These are phyloP conservation scores for Trichoderma atrobrunneum DNA, from an alignment of 2,329 filamentous ascomycete genomes.

Conservation along the genomic window DNA sequence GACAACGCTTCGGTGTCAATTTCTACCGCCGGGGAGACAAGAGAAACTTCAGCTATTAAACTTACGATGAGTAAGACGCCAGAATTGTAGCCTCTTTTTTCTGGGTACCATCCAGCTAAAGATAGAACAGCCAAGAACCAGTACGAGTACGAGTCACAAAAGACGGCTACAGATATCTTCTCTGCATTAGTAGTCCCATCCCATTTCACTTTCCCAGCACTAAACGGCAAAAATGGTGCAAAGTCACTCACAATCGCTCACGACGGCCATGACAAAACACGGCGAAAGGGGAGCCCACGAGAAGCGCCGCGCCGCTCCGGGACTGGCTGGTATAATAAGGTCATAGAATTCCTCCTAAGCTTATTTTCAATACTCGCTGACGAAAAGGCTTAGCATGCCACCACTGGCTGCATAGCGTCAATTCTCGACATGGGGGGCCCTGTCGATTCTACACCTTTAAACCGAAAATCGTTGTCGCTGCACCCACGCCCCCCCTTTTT, in stretches of 20 bases:
- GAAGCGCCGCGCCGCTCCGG: not conserved
- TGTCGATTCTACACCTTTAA: not conserved
- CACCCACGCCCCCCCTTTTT: not conserved
- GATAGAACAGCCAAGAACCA: not conserved
- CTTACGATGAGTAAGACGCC: not conserved
- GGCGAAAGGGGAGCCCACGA: not conserved
- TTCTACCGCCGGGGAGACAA: conserved; percentile 3
- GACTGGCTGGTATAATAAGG: conserved; percentile 16
- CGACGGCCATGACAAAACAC: not conserved
- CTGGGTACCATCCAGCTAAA: not conserved
- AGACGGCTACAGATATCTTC: not conserved
- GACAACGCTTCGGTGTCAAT: not conserved
- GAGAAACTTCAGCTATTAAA: not conserved
- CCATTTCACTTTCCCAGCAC: not conserved
- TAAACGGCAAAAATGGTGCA: not conserved
- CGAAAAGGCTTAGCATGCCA: conserved; percentile 17
- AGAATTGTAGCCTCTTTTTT: not conserved
- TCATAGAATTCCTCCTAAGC: conserved; percentile 19
- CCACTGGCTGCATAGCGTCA: conserved; percentile 12
- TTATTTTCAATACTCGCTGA: conserved; percentile 20
- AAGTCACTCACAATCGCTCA: not conserved
- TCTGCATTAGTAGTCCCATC: not conserved
- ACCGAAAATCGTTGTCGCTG: not conserved
- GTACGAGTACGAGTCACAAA: not conserved
- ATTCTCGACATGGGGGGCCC: not conserved